These are phyloP conservation scores for Scutellaria minor DNA, from an alignment of 257 asterid species.

Conservation along the genomic window DNA sequence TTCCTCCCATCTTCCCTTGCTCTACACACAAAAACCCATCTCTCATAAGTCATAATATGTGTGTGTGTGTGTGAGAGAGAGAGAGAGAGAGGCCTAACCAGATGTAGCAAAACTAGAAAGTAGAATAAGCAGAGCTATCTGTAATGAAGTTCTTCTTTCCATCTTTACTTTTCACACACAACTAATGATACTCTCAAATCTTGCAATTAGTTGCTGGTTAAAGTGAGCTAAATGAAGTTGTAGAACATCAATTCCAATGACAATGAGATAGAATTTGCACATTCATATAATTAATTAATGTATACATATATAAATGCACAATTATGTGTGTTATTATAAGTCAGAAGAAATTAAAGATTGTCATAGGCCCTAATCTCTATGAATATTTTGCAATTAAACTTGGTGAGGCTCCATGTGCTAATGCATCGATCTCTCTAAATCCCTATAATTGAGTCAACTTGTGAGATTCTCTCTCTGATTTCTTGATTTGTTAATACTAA, in stretches of 20 bases:
- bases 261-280: neutral
- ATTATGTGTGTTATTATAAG: neutral
- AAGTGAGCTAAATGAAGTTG: no score
- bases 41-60: no score
- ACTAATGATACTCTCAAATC: neutral
- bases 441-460: neutral
- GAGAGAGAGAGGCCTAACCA: constrained; percentile 23
- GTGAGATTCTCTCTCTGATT: constrained; percentile 7
- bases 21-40: neutral
- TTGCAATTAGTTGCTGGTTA: neutral
- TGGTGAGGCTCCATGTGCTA: constrained; percentile 7
- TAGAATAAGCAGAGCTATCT: constrained; percentile 11
- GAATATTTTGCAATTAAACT: neutral
- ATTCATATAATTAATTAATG: neutral
- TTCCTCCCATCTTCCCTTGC: neutral
- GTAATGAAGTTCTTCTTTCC: neutral
- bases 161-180: neutral
- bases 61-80: no score
- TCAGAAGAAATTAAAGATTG: neutral
- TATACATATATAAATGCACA: neutral
- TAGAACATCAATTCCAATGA: no score
- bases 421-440: neutral
- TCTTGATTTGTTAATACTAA: neutral
- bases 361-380: constrained; percentile 21
- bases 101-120: neutral